Evolutionary conservation across 2,329 filamentous ascomycete species (phyloP).

Genomic region (Sarocladium oryzae): DNA sequence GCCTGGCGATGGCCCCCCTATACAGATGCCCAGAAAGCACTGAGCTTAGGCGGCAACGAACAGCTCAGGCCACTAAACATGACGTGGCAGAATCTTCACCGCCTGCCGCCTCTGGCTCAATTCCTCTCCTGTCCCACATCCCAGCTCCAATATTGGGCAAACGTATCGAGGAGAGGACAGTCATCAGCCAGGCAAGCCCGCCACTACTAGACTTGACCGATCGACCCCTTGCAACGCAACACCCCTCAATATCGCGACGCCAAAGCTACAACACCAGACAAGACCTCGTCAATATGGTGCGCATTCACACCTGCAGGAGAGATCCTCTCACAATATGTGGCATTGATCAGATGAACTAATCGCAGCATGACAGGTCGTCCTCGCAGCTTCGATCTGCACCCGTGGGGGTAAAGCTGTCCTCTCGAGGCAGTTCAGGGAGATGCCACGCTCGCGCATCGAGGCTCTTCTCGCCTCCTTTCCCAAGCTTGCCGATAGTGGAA

Average conservation of each 20-base stretch:
- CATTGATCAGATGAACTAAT: slow-evolving; percentile 16
- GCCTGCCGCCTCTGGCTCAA: slow-evolving; percentile 13
- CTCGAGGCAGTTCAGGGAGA: slow-evolving; percentile 95
- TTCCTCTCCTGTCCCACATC: slow-evolving; percentile 8
- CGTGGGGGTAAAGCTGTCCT: slow-evolving; percentile 96
- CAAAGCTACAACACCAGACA: slow-evolving; percentile 13
- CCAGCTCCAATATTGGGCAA: slow-evolving; percentile 13
- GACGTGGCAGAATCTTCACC: slow-evolving; percentile 13
- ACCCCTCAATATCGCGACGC: slow-evolving; percentile 2
- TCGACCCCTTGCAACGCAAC: slow-evolving; percentile 8
- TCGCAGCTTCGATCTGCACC: slow-evolving; percentile 98
- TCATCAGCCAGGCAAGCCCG: slow-evolving; percentile 8
- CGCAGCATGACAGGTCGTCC: slow-evolving; percentile 67
- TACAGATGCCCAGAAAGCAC: not conserved
- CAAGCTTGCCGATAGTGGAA: slow-evolving; percentile 91
- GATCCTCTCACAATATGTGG: not conserved
- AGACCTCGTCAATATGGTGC: slow-evolving; percentile 31
- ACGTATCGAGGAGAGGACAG: slow-evolving; percentile 10
- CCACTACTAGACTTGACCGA: slow-evolving; percentile 5
- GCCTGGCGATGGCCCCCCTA: not conserved
- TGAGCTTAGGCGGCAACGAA: not conserved
- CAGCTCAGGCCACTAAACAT: not conserved
- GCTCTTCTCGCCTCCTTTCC: slow-evolving; percentile 94
- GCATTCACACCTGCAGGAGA: slow-evolving; percentile 12
- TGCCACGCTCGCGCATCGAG: slow-evolving; percentile 94